These are phyloP conservation scores for Citrus glauca DNA, from an alignment of 345 rosid species.

Conservation along the genomic window DNA sequence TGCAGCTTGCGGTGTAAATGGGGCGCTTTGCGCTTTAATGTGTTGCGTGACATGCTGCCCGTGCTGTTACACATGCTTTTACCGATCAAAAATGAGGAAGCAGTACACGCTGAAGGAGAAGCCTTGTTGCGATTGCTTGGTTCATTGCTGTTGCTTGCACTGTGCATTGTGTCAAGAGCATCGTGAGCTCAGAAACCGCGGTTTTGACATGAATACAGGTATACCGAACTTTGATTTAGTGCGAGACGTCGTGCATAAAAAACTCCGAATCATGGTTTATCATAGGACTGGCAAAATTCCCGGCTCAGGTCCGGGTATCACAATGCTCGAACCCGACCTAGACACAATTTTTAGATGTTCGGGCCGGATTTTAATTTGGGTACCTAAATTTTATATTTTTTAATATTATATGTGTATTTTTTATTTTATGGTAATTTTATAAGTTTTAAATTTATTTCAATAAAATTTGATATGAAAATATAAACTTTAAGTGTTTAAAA, in stretches of 20 bases:
- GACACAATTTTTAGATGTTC: no score
- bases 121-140: conserved; percentile 29
- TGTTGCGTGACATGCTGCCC: conserved; percentile 23
- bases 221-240: background rate
- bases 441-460: no score
- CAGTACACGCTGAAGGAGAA: conserved; percentile 22
- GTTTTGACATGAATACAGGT: conserved; percentile 31
- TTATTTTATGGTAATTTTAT: no score
- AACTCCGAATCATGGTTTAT: no score
- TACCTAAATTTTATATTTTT: no score
- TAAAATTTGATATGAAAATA: no score
- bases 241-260: no score
- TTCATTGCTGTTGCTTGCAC: conserved; percentile 30
- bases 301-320: no score
- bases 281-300: no score
- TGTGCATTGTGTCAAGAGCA: conserved; percentile 44
- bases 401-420: no score
- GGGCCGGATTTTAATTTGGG: accelerated
- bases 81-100: conserved; percentile 38
- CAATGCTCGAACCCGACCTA: no score
- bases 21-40: conserved; percentile 32
- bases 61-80: conserved; percentile 38
- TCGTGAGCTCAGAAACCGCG: conserved; percentile 36
- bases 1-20: conserved; percentile 40
- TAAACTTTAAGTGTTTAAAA: no score